Base-by-base conservation (phyloP, 129 eudicot genomes). In the Scalesia atractyloides region DNA sequence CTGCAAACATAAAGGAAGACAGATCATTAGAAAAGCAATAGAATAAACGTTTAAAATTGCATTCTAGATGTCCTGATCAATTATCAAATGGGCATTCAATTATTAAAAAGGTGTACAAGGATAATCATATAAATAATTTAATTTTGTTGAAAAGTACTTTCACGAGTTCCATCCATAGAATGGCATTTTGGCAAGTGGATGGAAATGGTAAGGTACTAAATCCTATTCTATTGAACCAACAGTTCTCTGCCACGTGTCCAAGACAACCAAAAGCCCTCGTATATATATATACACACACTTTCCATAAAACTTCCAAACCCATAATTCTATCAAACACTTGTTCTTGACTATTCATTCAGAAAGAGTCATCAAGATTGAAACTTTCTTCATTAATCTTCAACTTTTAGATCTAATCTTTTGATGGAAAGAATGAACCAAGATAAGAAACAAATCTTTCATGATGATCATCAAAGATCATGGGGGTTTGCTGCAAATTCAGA, bases 171-270 rank as follows among this genome's bases (percentile, higher is more conserved):
- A 77, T 77, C 71, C 72, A 78, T 63, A 43, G 77, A 52, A 62
- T 69, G 76, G 72, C 57, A 68, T 76, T 15, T 48, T 44, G 26
- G 58, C 73, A 75, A 66, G 77, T 78, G 72, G 81, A 72, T 51
- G 51, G 59, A 70, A 63, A 50, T 77, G 60, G 66, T 52, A 62
- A 52, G 72, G 72, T 63, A 22, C 66, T 60, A 60, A 61, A 63
- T 52, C 26, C 73, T 70, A 70, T 70, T 37, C 65, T 10, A 18
- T 39, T 9, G 43, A 39, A 51, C 82, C 82, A 78, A 26, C 46
- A 70, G 14, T 52, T 70, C 2, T 46, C 19, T 70, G 77, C 72
- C 77, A 78, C 82, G 60, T 78, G 59, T 70, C 59, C 14, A 70
- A 67, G 10, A 20, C 17, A 37, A 41, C 69, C 74, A 76, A 30